A percentile compares a stretch with the other conserved stretches of the same genome.
These are phyloP conservation scores for Globomyces pollinis-pini DNA, from an alignment of 192 early-diverging fungal species.

Conservation along the genomic window DNA sequence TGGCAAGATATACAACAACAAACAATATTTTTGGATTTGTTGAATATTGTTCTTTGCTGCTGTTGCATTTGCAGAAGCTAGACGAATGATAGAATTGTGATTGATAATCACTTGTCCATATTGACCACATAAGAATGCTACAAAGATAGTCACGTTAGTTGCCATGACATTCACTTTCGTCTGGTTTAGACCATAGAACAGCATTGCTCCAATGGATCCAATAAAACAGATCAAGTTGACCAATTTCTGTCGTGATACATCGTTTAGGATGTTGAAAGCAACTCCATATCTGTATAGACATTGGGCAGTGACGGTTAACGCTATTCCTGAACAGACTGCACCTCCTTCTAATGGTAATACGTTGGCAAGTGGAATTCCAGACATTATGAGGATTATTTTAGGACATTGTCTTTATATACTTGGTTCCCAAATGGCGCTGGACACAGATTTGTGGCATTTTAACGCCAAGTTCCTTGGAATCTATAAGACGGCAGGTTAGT, in stretches of 20 bases:
- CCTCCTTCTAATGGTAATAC: slow-evolving; percentile 3
- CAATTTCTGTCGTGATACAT: neutral
- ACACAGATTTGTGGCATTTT: no score
- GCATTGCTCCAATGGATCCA: neutral
- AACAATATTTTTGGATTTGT: neutral
- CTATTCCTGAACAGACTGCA: neutral
- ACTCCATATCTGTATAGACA: neutral
- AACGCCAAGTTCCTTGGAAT: no score
- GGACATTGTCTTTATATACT: neutral
- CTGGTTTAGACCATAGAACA: neutral
- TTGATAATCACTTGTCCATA: slow-evolving; percentile 5
- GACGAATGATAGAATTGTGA: slow-evolving; percentile 5
- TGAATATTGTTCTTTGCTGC: neutral
- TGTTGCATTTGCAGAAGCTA: no score
- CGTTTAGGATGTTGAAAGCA: neutral
- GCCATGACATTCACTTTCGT: neutral
- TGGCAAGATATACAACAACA: slow-evolving; percentile 4
- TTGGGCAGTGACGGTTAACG: neutral
- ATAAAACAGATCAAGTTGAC: neutral
- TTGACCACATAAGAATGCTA: neutral
- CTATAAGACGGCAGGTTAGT: no score
- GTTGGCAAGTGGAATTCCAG: neutral
- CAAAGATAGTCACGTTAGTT: neutral
- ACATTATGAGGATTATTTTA: neutral
- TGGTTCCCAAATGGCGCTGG: no score